phyloP scores from a whole-genome alignment of 768 basidiomycete species.

The Pisolithus tinctorius region DNA sequence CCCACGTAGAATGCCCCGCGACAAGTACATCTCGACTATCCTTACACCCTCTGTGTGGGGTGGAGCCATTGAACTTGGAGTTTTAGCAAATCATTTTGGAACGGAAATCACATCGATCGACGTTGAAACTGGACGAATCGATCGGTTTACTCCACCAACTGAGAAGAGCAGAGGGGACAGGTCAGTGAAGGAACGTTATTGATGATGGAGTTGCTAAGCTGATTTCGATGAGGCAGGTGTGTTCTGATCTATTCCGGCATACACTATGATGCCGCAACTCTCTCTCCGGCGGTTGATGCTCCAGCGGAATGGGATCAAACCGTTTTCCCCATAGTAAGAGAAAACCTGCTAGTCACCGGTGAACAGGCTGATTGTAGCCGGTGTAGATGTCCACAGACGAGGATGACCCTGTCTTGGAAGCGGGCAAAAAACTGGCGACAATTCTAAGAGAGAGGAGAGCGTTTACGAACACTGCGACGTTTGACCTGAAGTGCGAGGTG shows the following conservation, averaged over 20 bases:
- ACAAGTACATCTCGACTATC: conserved; percentile 78
- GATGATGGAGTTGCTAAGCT: background rate
- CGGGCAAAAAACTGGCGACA: conserved; percentile 65
- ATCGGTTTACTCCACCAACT: conserved; percentile 62
- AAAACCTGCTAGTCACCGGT: background rate
- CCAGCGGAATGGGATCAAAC: conserved; percentile 89
- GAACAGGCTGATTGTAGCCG: conserved; percentile 20
- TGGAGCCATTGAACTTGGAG: conserved; percentile 88
- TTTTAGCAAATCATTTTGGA: conserved; percentile 74
- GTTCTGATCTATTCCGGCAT: conserved; percentile 93
- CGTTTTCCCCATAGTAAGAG: conserved; percentile 56
- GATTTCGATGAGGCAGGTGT: conserved; percentile 34
- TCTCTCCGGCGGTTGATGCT: conserved; percentile 71
- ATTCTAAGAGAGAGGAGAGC: conserved; percentile 71
- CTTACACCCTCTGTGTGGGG: conserved; percentile 82
- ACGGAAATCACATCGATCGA: conserved; percentile 89
- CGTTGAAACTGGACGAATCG: conserved; percentile 86
- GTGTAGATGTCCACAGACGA: conserved; percentile 27
- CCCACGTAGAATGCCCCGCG: conserved; percentile 40
- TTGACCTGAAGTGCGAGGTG: conserved; percentile 85
- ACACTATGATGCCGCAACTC: conserved; percentile 88
- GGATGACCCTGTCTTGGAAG: conserved; percentile 50
- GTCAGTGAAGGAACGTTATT: conserved; percentile 4
- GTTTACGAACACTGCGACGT: conserved; percentile 88
- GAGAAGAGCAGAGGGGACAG: conserved; percentile 30